Base-by-base conservation (phyloP, 192 early-diverging fungal species). In the Gorgonomyces haynaldii region DNA sequence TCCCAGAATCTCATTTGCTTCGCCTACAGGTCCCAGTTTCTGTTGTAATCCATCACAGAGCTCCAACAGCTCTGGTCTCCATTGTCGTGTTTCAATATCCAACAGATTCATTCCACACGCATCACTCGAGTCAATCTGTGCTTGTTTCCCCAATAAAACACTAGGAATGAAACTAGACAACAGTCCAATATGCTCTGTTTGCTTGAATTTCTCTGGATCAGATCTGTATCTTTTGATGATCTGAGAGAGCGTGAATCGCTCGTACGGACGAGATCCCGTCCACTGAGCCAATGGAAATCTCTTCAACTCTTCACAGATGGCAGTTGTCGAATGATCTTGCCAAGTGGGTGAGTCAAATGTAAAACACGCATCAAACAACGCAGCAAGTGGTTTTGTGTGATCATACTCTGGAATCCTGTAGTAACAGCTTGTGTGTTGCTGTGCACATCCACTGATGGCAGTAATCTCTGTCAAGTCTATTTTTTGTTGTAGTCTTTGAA, bases 31-130 rank as follows among this genome's bases (percentile, higher is more conserved):
- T 1, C 77, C 72, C 1, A 81, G 53, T 63, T 74, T 72, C 0
- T 47, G 37, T 13, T 32, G 19, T 12, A 82, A 62, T 25, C 50
- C 53, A 20, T 42, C 65, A 50, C 62, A 69, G 12, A 51, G 56
- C 19, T 50, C 24, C 0, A 82, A 54, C 12, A 78, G 47, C 1
- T 19, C 13, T 2, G 62, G 37, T 26, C 74, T 66, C 83, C 83
- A 85, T 15, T 49, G 38, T 28, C 68, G 62, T 17, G 50, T 56
- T 5, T 67, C 54, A 15, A 88, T 68, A 54, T 91, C 66, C 44
- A 88, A 58, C 31, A 88, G 51, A 50, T 91, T 91, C 67, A 85
- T 91, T 0, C 88, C 88, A 5, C 80, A 80, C 0, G 75, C 88
- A 50, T 91, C 88, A 20, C 72, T 63, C 2, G 61, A 57, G 58